Conservation (phyloP, 2,329 filamentous ascomycete genomes). For the Cytospora piceicola region DNA sequence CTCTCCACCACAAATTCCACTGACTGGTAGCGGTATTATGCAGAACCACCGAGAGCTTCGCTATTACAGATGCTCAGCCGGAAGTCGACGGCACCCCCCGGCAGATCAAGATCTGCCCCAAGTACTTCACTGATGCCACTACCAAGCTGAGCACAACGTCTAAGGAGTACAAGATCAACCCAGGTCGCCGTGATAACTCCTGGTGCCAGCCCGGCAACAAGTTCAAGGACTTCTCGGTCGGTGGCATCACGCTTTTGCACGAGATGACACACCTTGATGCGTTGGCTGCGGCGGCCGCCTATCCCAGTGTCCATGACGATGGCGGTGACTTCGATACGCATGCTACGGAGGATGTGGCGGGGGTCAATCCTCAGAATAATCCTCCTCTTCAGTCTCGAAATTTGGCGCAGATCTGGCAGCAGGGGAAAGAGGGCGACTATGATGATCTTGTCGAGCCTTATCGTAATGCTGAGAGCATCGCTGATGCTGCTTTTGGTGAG, state of each 20-base stretch:
- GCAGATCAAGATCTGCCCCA: constrained; percentile 28
- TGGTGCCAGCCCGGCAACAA: constrained; percentile 23
- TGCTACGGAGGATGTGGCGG: constrained; percentile 21
- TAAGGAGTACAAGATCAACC: constrained; percentile 16
- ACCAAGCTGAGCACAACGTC: constrained; percentile 18
- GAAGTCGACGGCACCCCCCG: constrained; percentile 21
- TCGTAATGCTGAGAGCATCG: constrained; percentile 26
- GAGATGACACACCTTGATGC: constrained; percentile 29
- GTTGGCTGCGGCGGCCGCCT: constrained; percentile 10
- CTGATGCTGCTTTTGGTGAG: constrained; percentile 26
- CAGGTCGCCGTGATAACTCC: constrained; percentile 4
- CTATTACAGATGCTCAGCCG: constrained; percentile 24
- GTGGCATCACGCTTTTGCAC: constrained; percentile 21
- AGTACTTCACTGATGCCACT: constrained; percentile 22
- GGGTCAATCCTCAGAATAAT: constrained; percentile 18
- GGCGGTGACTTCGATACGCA: constrained; percentile 16
- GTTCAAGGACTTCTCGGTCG: constrained; percentile 25
- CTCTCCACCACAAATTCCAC: background rate
- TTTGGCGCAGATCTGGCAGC: constrained; percentile 19
- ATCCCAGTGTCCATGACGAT: constrained; percentile 23
- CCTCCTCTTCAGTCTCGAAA: constrained; percentile 21
- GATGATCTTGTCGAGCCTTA: constrained; percentile 20
- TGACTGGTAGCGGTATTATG: background rate
- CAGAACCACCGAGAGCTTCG: constrained; percentile 21
- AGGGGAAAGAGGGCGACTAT: constrained; percentile 17